Evolutionary conservation across 2,329 filamentous ascomycete genomes (phyloP).

Genomic region (Emericellopsis atlantica): DNA sequence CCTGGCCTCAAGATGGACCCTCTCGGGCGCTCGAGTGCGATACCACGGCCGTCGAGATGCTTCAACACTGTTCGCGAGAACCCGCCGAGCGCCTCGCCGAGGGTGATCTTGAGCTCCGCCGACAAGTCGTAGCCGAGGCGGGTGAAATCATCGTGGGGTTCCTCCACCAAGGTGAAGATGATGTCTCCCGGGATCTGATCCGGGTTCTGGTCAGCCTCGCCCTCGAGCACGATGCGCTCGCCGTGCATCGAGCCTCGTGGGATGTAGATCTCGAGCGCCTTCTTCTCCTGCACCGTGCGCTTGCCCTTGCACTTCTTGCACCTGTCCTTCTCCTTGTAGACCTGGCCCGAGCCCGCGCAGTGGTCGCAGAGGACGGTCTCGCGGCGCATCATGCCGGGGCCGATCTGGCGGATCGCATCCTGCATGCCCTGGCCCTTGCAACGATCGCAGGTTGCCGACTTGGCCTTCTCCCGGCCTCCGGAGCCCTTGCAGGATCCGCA

Average conservation of each 20-base stretch:
- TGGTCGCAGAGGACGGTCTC: slow-evolving; percentile 68
- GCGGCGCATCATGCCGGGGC: slow-evolving; percentile 74
- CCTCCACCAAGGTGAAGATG: slow-evolving; percentile 76
- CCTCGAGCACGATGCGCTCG: slow-evolving; percentile 80
- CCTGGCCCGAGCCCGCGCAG: slow-evolving; percentile 73
- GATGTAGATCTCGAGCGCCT: slow-evolving; percentile 93
- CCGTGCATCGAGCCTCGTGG: slow-evolving; percentile 76
- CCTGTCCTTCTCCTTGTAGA: slow-evolving; percentile 91
- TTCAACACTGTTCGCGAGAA: slow-evolving; percentile 85
- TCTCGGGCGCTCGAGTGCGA: slow-evolving; percentile 65
- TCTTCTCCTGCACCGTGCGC: slow-evolving; percentile 75
- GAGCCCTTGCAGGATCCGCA: slow-evolving; percentile 79
- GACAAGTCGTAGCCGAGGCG: slow-evolving; percentile 76
- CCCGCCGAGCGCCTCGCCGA: slow-evolving; percentile 75
- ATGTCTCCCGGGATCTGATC: slow-evolving; percentile 88
- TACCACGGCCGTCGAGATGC: slow-evolving; percentile 87
- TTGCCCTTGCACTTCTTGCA: slow-evolving; percentile 99
- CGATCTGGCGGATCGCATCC: slow-evolving; percentile 69
- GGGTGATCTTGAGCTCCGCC: slow-evolving; percentile 66
- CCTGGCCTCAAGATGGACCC: slow-evolving; percentile 75
- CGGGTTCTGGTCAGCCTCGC: slow-evolving; percentile 86
- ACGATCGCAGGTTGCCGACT: slow-evolving; percentile 67
- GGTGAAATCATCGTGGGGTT: slow-evolving; percentile 68
- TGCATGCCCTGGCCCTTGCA: slow-evolving; percentile 73
- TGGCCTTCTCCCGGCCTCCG: slow-evolving; percentile 86